Percentiles rank a stretch among this genome's conserved stretches.
These are phyloP conservation scores for Anthracocystis setariae DNA, from an alignment of 1,284 basidiomycete genomes.

Conservation along the genomic window DNA sequence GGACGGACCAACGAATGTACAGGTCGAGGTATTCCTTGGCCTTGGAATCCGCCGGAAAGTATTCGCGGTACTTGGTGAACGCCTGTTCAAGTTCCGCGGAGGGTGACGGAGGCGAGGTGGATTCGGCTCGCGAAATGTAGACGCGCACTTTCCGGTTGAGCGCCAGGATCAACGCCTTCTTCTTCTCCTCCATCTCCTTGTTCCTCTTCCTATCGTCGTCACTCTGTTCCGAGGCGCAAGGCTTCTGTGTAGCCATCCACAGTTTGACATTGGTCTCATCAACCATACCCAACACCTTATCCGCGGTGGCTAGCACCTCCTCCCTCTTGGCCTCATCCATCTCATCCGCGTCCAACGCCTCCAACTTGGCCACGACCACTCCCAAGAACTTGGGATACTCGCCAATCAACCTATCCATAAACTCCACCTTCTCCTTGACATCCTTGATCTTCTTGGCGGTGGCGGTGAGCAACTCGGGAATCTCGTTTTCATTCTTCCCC, in stretches of 20 bases:
- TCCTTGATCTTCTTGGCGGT: slow-evolving; percentile 65
- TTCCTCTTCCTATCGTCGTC: slow-evolving; percentile 58
- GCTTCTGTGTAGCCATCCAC: slow-evolving; percentile 58
- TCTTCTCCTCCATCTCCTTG: slow-evolving; percentile 60
- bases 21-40: slow-evolving; percentile 58
- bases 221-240: slow-evolving; percentile 58
- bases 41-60: slow-evolving; percentile 50
- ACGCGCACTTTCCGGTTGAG: slow-evolving; percentile 60
- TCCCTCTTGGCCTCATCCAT: slow-evolving; percentile 39
- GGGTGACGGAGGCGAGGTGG: neutral
- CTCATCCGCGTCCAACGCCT: slow-evolving; percentile 47
- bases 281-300: slow-evolving; percentile 52
- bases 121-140: slow-evolving; percentile 41
- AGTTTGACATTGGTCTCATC: slow-evolving; percentile 62
- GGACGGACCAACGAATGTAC: slow-evolving; percentile 55
- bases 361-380: slow-evolving; percentile 60
- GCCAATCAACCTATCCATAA: slow-evolving; percentile 59
- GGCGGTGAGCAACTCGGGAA: slow-evolving; percentile 63
- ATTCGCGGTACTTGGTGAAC: slow-evolving; percentile 50
- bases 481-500: slow-evolving; percentile 55
- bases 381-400: slow-evolving; percentile 64
- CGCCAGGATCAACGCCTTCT: slow-evolving; percentile 61
- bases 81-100: slow-evolving; percentile 30
- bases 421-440: slow-evolving; percentile 58
- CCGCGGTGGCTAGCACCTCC: slow-evolving; percentile 50